Percentiles rank a stretch among this genome's conserved stretches.
Conservation (phyloP, 352 stramenopile species). For the Phytophthora sansomeana region DNA sequence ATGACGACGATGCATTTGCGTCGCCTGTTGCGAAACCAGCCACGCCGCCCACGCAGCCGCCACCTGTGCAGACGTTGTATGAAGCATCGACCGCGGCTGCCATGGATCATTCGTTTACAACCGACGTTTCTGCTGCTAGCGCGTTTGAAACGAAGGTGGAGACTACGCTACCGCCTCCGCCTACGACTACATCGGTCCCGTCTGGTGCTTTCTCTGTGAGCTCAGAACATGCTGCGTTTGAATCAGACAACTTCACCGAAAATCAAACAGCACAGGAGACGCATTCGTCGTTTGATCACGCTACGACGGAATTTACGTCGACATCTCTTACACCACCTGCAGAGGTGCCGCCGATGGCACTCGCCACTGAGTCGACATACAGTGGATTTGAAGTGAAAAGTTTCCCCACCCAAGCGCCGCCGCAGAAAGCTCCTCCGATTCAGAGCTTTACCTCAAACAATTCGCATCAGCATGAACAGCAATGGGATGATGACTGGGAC, state of each 20-base stretch:
- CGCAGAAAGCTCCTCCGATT: constrained; percentile 6
- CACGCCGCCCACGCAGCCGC: constrained; percentile 6
- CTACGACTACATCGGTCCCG: constrained; percentile 2
- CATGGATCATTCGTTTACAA: background rate
- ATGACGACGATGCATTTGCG: constrained; percentile 45
- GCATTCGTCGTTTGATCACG: constrained; percentile 10
- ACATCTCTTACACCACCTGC: background rate
- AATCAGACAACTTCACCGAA: constrained; percentile 11
- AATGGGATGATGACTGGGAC: constrained; percentile 31
- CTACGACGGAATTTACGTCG: constrained; percentile 8
- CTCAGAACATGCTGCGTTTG: constrained; percentile 8
- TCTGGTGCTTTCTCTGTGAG: constrained; percentile 7
- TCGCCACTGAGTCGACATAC: constrained; percentile 3
- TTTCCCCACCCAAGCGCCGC: background rate
- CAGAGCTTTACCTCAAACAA: constrained; percentile 10
- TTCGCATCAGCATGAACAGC: constrained; percentile 17
- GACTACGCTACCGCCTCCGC: constrained; percentile 1
- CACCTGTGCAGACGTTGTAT: constrained; percentile 5
- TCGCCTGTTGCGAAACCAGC: constrained; percentile 24
- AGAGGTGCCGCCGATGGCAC: constrained; percentile 10
- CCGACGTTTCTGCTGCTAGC: constrained; percentile 5
- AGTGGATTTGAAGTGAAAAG: constrained; percentile 13
- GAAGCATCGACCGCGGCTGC: background rate
- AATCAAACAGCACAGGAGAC: constrained; percentile 15
- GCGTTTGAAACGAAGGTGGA: constrained; percentile 15